phyloP scores from a whole-genome alignment of 2,329 filamentous ascomycete species.

The Parastagonospora avenae region DNA sequence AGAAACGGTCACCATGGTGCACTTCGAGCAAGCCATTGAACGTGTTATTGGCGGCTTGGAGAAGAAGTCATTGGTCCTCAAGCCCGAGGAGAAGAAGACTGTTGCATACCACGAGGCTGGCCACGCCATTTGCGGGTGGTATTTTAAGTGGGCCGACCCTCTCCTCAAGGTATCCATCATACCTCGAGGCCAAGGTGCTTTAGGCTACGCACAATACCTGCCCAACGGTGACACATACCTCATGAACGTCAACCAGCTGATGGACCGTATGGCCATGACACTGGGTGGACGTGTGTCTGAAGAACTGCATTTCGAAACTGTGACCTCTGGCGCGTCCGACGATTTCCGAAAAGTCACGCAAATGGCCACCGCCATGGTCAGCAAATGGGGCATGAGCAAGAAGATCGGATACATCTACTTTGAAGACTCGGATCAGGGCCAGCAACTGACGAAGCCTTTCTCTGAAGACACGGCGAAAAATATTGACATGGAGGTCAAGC shows the following conservation, averaged over 20 bases:
- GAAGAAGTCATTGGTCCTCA: conserved; percentile 94
- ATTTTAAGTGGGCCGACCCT: conserved; percentile 93
- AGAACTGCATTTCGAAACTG: conserved; percentile 94
- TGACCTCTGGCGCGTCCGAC: conserved; percentile 92
- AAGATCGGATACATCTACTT: conserved; percentile 94
- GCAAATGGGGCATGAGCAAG: conserved; percentile 97
- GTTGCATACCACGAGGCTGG: conserved; percentile 98
- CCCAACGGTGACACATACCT: conserved; percentile 89
- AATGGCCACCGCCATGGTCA: conserved; percentile 97
- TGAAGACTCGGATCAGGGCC: conserved; percentile 74
- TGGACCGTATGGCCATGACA: conserved; percentile 99
- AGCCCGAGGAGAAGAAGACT: conserved; percentile 90
- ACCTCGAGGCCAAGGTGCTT: conserved; percentile 87
- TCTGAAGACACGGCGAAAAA: conserved; percentile 90
- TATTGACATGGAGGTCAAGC: conserved; percentile 89
- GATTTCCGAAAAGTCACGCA: conserved; percentile 98
- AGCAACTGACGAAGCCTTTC: conserved; percentile 91
- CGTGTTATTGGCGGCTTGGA: conserved; percentile 95
- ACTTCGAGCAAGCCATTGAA: conserved; percentile 98
- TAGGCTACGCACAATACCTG: conserved; percentile 98
- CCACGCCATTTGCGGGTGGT: conserved; percentile 98
- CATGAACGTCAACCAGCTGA: conserved; percentile 93
- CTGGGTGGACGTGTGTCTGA: conserved; percentile 93
- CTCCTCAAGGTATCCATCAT: conserved; percentile 99
- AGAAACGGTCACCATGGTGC: conserved; percentile 79